Evolutionary conservation across 2,329 filamentous ascomycete species (phyloP).

Genomic region (Rhexocercosporidium sp.): DNA sequence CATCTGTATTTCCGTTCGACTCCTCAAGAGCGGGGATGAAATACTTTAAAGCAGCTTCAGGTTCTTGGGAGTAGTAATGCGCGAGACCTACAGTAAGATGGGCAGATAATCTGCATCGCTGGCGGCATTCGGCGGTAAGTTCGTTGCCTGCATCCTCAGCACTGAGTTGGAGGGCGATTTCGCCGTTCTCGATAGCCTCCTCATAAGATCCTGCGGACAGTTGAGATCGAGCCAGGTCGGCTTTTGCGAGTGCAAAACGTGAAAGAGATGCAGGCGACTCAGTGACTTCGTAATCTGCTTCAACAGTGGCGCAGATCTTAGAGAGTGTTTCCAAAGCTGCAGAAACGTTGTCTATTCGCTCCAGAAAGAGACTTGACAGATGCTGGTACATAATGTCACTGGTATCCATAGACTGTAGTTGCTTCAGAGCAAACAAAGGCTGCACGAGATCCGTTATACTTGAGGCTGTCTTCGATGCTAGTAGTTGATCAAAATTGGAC

Average conservation of each 20-base stretch:
- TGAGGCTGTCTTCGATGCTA: constrained; percentile 58
- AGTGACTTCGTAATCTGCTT: constrained; percentile 82
- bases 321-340: constrained; percentile 69
- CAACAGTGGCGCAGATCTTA: constrained; percentile 70
- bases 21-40: constrained; percentile 83
- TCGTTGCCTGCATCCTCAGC: constrained; percentile 72
- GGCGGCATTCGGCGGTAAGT: constrained; percentile 67
- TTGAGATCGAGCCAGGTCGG: constrained; percentile 84
- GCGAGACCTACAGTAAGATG: constrained; percentile 87
- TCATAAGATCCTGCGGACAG: constrained; percentile 71
- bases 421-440: constrained; percentile 86
- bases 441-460: constrained; percentile 73
- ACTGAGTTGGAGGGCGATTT: constrained; percentile 79
- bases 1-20: constrained; percentile 77
- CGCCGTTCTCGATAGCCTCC: constrained; percentile 77
- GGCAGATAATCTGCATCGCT: constrained; percentile 78
- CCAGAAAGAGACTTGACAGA: constrained; percentile 78
- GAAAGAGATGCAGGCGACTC: constrained; percentile 78
- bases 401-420: constrained; percentile 75
- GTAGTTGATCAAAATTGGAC: constrained; percentile 81
- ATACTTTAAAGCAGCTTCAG: constrained; percentile 74
- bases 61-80: constrained; percentile 71
- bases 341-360: constrained; percentile 73
- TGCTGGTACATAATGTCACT: constrained; percentile 76
- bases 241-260: constrained; percentile 80